Conservation (phyloP, 2,329 filamentous ascomycete species). For the Pseudogymnoascus sp. region DNA sequence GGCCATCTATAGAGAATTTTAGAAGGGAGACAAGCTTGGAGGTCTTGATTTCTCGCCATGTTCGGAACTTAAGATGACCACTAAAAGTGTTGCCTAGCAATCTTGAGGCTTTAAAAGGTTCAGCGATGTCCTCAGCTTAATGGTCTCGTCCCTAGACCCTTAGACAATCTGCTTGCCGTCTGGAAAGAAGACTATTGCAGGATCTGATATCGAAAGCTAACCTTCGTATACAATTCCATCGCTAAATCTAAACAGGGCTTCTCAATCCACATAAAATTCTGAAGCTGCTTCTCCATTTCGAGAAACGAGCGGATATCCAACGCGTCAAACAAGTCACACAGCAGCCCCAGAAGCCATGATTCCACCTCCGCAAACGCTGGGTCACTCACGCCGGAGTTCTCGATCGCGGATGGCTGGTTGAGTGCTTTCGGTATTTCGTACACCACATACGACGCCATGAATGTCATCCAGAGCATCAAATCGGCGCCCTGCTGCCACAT, state of each 20-base stretch:
- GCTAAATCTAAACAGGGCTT: neutral
- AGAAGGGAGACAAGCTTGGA: no score
- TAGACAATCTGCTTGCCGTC: slow-evolving; percentile 17
- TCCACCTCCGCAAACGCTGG: neutral
- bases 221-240: neutral
- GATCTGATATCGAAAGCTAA: neutral
- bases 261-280: neutral
- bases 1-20: no score
- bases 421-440: neutral
- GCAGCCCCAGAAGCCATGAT: neutral
- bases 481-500: neutral
- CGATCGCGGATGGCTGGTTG: neutral
- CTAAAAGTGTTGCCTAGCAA: neutral
- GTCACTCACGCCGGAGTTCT: neutral
- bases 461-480: slow-evolving; percentile 3
- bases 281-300: neutral
- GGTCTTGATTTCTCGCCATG: no score
- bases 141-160: slow-evolving; percentile 9
- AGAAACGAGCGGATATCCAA: neutral
- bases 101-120: slow-evolving; percentile 1
- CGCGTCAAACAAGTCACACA: neutral
- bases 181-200: slow-evolving; percentile 14
- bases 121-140: slow-evolving; percentile 6
- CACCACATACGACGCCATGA: neutral
- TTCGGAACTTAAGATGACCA: no score